A percentile compares a stretch with the other conserved stretches of the same genome.
Evolutionary conservation across 176 grass and related monocot genomes (phyloP).

Genomic region (Carex scoparia): DNA sequence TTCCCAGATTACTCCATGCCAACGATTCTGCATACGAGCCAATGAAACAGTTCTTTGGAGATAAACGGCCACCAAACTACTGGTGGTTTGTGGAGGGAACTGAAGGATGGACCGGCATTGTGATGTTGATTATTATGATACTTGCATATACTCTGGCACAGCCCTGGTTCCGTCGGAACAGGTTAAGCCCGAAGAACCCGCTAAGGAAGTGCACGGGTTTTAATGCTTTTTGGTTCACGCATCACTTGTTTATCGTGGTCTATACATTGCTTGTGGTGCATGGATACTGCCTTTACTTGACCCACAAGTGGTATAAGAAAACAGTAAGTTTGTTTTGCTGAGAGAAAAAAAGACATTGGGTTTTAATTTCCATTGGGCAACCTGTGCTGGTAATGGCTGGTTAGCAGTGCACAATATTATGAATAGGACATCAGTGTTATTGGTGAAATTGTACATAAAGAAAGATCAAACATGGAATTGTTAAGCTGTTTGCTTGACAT

Average conservation of each 20-base stretch:
- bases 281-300: constrained; percentile 61
- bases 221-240: constrained; percentile 95
- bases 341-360: background rate
- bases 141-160: constrained; percentile 68
- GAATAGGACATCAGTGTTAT: background rate
- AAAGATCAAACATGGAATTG: background rate
- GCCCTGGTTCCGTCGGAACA: constrained; percentile 87
- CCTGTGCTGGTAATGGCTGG: background rate
- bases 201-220: constrained; percentile 78
- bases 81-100: constrained; percentile 98
- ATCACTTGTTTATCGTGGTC: constrained; percentile 84
- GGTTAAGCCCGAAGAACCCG: constrained; percentile 56
- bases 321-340: constrained; percentile 40
- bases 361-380: constrained; percentile 7
- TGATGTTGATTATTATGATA: constrained; percentile 78
- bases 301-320: constrained; percentile 89
- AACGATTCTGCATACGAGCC: constrained; percentile 54
- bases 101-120: constrained; percentile 80
- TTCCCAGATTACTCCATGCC: constrained; percentile 64
- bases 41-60: constrained; percentile 81
- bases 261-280: constrained; percentile 74
- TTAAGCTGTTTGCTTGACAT: background rate
- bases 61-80: constrained; percentile 55
- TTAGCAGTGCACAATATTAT: background rate
- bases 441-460: background rate